Evolutionary conservation across 2,329 filamentous ascomycete species (phyloP), one percentile per base, ranked within the genome.

Genomic region (Colletotrichum sansevieriae): DNA sequence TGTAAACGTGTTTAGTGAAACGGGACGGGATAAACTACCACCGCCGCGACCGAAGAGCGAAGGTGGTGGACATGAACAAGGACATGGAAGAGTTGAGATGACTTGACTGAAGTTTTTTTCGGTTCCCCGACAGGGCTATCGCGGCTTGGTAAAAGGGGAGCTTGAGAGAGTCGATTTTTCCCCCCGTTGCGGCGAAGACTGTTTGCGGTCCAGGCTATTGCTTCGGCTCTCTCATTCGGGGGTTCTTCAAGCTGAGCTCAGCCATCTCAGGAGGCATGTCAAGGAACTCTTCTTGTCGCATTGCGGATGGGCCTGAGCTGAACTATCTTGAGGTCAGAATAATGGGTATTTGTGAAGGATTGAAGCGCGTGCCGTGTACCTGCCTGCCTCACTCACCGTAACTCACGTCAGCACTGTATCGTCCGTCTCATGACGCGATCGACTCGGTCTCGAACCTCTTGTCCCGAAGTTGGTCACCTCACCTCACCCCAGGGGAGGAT

Each of bases 231-330:
- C 18, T 18, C 18, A 18, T 18, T 18, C 18, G 18, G 18, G 18
- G 18, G 49, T 52, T 52, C 49, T 52, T 52, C 54, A 41, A 43
- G 2, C 54, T 43, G 35, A 44, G 29, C 37, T 41, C 37, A 57
- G 54, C 15, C 37, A 20, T 35, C 15, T 35, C 25, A 52, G 49
- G 54, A 33, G 56, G 39, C 29, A 7, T n/a, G 58, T 61, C 59
- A n/a, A 25, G 56, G 56, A 59, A 59, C 41, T 47, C 59, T 62
- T 62, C 47, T 22, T 37, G 59, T 62, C 59, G 25, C 47, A 62
- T 49, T 35, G 47, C 20, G 57, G 6, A 35, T 60, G 57, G 29
- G 25, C 8, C 25, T 60, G 12, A 29, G 13, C 0, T 57, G 54
- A 57, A 35, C 54, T 44, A 57, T 57, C 12, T 57, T 44, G 54